Evolutionary conservation across 768 basidiomycete genomes (phyloP), one percentile per base, ranked within the genome.

Genomic region (Trametes coccinea): DNA sequence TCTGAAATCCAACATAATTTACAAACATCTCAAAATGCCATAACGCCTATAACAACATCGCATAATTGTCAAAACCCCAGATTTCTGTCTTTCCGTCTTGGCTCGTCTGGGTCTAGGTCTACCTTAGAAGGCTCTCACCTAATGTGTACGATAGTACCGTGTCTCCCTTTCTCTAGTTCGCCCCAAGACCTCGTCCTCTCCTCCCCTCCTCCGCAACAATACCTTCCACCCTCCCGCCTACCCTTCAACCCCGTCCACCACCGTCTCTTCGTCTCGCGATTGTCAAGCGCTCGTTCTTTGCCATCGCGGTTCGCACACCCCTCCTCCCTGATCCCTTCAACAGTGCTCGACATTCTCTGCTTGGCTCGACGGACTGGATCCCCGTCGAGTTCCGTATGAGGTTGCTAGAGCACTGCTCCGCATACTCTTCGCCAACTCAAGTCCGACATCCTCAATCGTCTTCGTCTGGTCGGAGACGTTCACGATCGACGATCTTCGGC

Each of bases 391-490:
- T 34, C 49, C 16, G 49, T 34, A n/a, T 2, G 33, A 17, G 49
- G 6, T 31, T 51, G 49, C 33, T 51, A 31, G 49, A 33, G 16
- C n/a, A 33, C 17, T 51, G 33, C 13, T 34, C 49, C 49, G 49
- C 33, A 14, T 51, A 6, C 49, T 33, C 33, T 33, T 37, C 49
- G 49, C 33, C 49, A 51, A 7, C 49, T 37, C 49, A 51, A 34
- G 49, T 17, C 33, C 49, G 34, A 51, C 34, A 37, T 37, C 49
- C 22, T 31, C 49, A 33, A 33, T 34, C 49, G 49, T 51, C 33
- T 51, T 51, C 34, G 49, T 51, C 49, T 51, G 49, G 33, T 51
- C 49, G 49, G 49, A 51, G 31, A 17, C 49, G 49, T 51, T 51
- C 49, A 51, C 49, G 49, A 33, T 31, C 33, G 49, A 51, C 2